Conservation (phyloP, 2,329 filamentous ascomycete genomes). For the Epichloe baconii region DNA sequence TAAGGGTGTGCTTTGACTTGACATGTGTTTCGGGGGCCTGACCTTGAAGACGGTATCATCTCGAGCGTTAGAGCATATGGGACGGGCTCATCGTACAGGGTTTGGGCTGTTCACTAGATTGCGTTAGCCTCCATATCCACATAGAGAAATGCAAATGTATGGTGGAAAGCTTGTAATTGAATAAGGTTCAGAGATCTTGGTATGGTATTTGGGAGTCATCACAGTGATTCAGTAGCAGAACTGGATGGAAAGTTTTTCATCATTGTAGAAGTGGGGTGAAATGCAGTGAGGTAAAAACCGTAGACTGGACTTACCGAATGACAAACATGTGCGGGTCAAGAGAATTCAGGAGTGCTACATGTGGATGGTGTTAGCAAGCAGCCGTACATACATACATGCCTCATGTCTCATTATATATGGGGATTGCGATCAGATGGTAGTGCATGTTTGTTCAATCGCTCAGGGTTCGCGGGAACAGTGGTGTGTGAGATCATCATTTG, state of each 20-base stretch:
- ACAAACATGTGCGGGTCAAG: background rate
- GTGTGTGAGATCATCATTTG: conserved; percentile 41
- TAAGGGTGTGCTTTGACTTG: background rate
- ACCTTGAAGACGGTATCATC: background rate
- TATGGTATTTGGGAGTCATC: conserved; percentile 56
- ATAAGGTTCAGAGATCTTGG: conserved; percentile 40
- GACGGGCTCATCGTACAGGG: background rate
- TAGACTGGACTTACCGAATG: background rate
- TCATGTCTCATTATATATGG: background rate
- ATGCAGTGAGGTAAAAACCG: background rate
- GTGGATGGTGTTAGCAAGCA: background rate
- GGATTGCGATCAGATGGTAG: conserved; percentile 51
- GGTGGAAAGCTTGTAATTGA: background rate
- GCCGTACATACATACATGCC: background rate
- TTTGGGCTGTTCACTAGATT: background rate
- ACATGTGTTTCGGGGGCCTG: background rate
- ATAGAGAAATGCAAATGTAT: background rate
- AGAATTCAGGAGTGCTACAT: background rate
- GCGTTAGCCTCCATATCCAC: background rate
- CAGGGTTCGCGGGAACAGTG: conserved; percentile 50
- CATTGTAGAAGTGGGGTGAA: conserved; percentile 25
- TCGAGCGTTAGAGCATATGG: background rate
- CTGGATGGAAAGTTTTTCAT: conserved; percentile 53
- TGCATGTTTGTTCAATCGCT: conserved; percentile 58
- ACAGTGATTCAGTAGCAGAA: conserved; percentile 62